Percentiles rank a stretch among this genome's conserved stretches.
These are phyloP conservation scores for Cercospora citrullina DNA, from an alignment of 2,329 filamentous ascomycete genomes.

Conservation along the genomic window DNA sequence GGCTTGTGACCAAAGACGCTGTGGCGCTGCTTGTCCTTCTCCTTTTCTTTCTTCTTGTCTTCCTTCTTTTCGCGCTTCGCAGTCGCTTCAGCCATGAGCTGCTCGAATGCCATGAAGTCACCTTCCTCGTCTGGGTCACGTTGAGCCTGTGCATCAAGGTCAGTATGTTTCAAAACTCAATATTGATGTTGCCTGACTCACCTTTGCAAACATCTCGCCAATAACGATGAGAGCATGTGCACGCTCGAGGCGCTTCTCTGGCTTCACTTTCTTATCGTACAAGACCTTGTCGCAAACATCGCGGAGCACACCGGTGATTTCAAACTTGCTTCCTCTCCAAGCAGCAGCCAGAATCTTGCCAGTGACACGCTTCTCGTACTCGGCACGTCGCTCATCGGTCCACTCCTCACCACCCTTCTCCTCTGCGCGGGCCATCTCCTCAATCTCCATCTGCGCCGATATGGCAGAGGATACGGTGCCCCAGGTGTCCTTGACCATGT, in stretches of 20 bases:
- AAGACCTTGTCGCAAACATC: slow-evolving; percentile 92
- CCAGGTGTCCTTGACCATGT: slow-evolving; percentile 97
- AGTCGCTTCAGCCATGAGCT: slow-evolving; percentile 93
- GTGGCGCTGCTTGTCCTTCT: slow-evolving; percentile 21
- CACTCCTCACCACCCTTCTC: slow-evolving; percentile 93
- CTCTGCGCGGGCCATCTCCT: slow-evolving; percentile 97
- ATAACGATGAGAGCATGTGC: slow-evolving; percentile 86
- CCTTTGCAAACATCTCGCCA: slow-evolving; percentile 86
- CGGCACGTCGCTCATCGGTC: slow-evolving; percentile 95
- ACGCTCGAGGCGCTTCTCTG: slow-evolving; percentile 84
- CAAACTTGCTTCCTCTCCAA: slow-evolving; percentile 94
- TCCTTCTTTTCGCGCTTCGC: slow-evolving; percentile 86
- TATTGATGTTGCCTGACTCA: slow-evolving; percentile 46
- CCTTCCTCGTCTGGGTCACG: slow-evolving; percentile 94
- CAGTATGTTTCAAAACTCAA: background rate
- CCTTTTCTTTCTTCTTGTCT: slow-evolving; percentile 66
- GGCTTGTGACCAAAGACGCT: slow-evolving; percentile 19
- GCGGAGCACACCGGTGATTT: slow-evolving; percentile 92
- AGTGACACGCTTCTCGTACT: slow-evolving; percentile 93
- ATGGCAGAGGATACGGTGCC: slow-evolving; percentile 95
- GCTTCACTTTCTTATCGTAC: slow-evolving; percentile 72
- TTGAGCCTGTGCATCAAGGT: slow-evolving; percentile 61
- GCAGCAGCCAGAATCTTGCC: slow-evolving; percentile 97
- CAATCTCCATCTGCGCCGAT: slow-evolving; percentile 96
- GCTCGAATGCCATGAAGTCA: slow-evolving; percentile 97